Evolutionary conservation across 805 yeast genomes (phyloP).

Genomic region (Yarrowia bubula): DNA sequence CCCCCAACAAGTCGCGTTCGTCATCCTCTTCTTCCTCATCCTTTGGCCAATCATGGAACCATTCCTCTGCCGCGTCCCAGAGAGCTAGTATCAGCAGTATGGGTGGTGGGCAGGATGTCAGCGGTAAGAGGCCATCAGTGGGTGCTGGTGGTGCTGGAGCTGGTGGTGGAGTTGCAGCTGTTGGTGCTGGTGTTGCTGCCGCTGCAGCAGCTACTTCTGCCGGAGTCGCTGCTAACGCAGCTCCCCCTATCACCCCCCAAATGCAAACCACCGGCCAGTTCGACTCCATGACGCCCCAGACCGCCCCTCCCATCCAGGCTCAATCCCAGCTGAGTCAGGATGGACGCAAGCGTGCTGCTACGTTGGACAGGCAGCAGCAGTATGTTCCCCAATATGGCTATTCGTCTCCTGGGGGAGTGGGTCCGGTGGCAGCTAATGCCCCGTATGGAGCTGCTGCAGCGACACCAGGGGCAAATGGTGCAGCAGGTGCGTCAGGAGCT

Average conservation of each 20-base stretch:
- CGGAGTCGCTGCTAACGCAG: background rate
- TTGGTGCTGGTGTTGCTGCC: background rate
- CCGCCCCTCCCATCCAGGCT: constrained; percentile 10
- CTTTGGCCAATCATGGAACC: constrained; percentile 19
- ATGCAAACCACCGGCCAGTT: constrained; percentile 4
- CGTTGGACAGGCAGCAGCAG: constrained; percentile 21
- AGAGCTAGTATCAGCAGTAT: background rate
- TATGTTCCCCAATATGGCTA: constrained; percentile 3
- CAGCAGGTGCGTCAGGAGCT: background rate
- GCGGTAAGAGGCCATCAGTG: background rate
- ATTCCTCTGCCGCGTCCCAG: background rate
- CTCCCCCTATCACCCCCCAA: constrained; percentile 3
- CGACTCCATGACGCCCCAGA: constrained; percentile 11
- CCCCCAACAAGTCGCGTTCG: background rate
- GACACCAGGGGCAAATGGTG: background rate
- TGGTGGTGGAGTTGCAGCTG: background rate
- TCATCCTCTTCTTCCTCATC: constrained; percentile 15
- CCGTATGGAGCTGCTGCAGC: background rate
- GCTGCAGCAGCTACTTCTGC: background rate
- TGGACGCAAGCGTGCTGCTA: constrained; percentile 23
- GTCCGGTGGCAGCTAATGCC: background rate
- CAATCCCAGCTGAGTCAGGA: constrained; percentile 3
- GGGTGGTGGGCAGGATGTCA: background rate
- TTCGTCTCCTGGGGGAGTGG: background rate
- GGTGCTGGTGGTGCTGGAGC: background rate